Base-by-base conservation (phyloP, 2,329 filamentous ascomycete species). In the Colletotrichum cereale region DNA sequence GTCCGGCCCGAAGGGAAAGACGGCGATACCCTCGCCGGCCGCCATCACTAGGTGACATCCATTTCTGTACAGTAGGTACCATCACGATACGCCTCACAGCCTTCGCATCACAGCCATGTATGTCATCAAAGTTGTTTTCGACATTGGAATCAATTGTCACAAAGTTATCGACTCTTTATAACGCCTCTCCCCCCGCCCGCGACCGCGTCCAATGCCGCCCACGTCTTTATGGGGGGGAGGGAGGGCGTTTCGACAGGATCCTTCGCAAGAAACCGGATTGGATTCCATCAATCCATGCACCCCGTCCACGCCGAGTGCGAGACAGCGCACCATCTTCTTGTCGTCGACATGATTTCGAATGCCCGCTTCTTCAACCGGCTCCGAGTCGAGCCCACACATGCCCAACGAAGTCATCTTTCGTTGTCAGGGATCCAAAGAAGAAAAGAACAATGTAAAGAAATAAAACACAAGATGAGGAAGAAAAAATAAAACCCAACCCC, bases 101-200 rank as follows among this genome's bases (percentile, higher is more conserved):
- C 10, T 61, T 61, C 40, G 29, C 21, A 21, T 24, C 38, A 42
- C 57, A 16, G 12, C 21, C 24, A 10, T 24, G 38, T 36, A 6
- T n/a, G 2, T 10, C 21, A 36, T 47, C 21, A 24, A 5, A 8
- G 8, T 21, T 31, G 48, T 16, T n/a, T 34, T 47, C 21, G 44
- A 56, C 44, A 61, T 52, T 26, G 42, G 24, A 7, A 24, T 66
- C 36, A 61, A 48, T 61, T 61, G 52, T 18, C 16, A 42, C 3
- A 66, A n/a, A 36, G 36, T 34, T 52, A 60, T 61, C 31, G 31
- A 52, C 24, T n/a, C 55, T n/a, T n/a, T 53, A 61, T 66, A 24
- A 24, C 18, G 10, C 18, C 24, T 36, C 47, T 18, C 11, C 63
- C 42, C 11, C 42, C 47, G 11, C 14, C 10, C 18, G 40, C 56